A percentile compares a stretch with the other conserved stretches of the same genome.
Evolutionary conservation across 192 early-diverging fungal species (phyloP).

Genomic region (Backusella australiensis): DNA sequence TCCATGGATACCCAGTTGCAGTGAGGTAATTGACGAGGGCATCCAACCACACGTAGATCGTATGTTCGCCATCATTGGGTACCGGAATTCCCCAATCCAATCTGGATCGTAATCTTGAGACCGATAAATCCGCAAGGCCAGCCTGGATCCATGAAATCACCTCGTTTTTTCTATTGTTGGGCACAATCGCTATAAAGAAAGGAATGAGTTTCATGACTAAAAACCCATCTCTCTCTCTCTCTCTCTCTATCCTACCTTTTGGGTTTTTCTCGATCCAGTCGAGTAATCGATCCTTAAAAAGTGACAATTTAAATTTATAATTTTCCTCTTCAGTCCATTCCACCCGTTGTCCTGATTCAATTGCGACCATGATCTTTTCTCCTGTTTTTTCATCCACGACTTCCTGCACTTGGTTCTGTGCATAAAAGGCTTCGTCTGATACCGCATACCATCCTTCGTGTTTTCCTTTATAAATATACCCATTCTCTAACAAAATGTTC

Average conservation of each 20-base stretch:
- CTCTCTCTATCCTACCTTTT: slow-evolving; percentile 17
- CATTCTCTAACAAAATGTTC: slow-evolving; percentile 59
- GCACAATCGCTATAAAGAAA: slow-evolving; percentile 54
- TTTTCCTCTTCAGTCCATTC: slow-evolving; percentile 93
- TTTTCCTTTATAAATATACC: slow-evolving; percentile 87
- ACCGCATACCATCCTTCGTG: slow-evolving; percentile 96
- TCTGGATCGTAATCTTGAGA: slow-evolving; percentile 78
- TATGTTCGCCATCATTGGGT: slow-evolving; percentile 82
- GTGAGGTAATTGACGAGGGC: slow-evolving; percentile 93
- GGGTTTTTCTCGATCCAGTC: slow-evolving; percentile 72
- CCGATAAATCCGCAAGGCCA: slow-evolving; percentile 73
- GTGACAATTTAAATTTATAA: slow-evolving; percentile 85
- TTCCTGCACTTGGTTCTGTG: slow-evolving; percentile 69
- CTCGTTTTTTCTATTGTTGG: slow-evolving; percentile 62
- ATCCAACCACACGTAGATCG: slow-evolving; percentile 98
- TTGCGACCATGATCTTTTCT: slow-evolving; percentile 55
- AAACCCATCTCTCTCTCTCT: neutral
- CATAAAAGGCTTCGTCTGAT: slow-evolving; percentile 93
- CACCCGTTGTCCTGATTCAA: slow-evolving; percentile 80
- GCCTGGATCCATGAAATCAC: slow-evolving; percentile 57
- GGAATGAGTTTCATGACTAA: no score
- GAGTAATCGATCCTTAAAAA: slow-evolving; percentile 56
- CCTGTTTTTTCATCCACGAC: slow-evolving; percentile 51
- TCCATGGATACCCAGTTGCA: slow-evolving; percentile 82
- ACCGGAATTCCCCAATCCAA: slow-evolving; percentile 91